Evolutionary conservation across 2,329 filamentous ascomycete genomes (phyloP), one percentile per base, ranked within the genome.

Genomic region (Penicillium fuscoglaucum): DNA sequence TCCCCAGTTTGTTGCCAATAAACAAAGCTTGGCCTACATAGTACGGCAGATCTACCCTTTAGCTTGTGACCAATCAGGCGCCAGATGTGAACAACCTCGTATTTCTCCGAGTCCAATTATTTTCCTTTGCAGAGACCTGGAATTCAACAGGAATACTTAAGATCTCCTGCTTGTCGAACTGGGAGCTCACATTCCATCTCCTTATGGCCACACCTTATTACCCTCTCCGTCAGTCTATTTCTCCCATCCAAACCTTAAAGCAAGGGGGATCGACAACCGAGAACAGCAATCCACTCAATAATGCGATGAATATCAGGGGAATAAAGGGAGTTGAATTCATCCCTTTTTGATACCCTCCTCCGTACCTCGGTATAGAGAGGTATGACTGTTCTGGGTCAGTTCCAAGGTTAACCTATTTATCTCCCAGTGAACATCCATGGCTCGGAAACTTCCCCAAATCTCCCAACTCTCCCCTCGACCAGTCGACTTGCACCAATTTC

Each of bases 221-320:
- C 17, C 9, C 17, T 17, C 21, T 26, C 3, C 12, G 6, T 41
- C 6, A 29, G 4, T 19, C 15, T 29, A 6, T 29, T 13, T n/a
- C 21, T 24, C 7, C 31, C 12, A 41, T 17, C 10, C 6, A 3
- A 19, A 0, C 17, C 13, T 17, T 6, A 8, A 7, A 47, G 13
- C 43, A 54, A 54, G 43, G 52, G 52, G 33, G 43, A 54, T 54
- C 43, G 33, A 24, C 52, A 48, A 13, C 24, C 12, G 2, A 15
- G 6, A 24, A 31, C 43, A 45, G 10, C 4, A 29, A 19, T 8
- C 31, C 46, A 37, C 46, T n/a, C 46, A 48, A 35, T 21, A 17
- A 9, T 48, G 12, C 21, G 15, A 33, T 6, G 19, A 8, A 39
- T 5, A n/a, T 39, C 39, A 21, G 29, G 15, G 19, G 19, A 26